These are phyloP conservation scores for Nicotiana paniculata DNA, from an alignment of 257 asterid genomes.

Conservation along the genomic window DNA sequence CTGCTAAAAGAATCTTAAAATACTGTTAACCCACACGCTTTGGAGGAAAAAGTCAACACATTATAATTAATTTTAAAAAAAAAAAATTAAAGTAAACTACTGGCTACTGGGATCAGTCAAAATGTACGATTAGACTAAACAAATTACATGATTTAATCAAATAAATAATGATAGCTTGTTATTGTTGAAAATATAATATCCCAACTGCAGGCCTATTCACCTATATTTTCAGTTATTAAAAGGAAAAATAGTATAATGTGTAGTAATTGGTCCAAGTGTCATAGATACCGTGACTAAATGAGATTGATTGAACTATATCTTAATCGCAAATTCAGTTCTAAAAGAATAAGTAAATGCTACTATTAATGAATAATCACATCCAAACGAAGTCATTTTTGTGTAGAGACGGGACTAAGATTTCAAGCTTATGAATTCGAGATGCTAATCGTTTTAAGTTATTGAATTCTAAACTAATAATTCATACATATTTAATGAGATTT, in stretches of 20 bases:
- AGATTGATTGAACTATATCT: not conserved
- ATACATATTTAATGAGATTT: too few relatives aligned
- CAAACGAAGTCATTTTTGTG: too few relatives aligned
- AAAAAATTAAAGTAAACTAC: not conserved
- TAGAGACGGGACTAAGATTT: too few relatives aligned
- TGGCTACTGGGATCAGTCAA: not conserved
- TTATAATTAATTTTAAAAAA: not conserved
- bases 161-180: not conserved
- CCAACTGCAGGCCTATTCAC: not conserved
- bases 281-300: not conserved
- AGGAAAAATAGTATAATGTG: not conserved
- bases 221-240: not conserved
- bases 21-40: constrained; percentile 23
- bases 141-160: not conserved
- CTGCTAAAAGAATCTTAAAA: constrained; percentile 12
- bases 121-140: not conserved
- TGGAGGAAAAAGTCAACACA: constrained; percentile 32
- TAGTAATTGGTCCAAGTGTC: not conserved
- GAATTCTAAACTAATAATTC: too few relatives aligned
- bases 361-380: too few relatives aligned
- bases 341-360: not conserved
- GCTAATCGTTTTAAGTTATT: too few relatives aligned
- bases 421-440: too few relatives aligned
- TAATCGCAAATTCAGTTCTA: not conserved
- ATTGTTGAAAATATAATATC: not conserved